Percentiles rank a stretch among this genome's conserved stretches.
Evolutionary conservation across 352 stramenopile species (phyloP).

Genomic region (Phytophthora ramorum): DNA sequence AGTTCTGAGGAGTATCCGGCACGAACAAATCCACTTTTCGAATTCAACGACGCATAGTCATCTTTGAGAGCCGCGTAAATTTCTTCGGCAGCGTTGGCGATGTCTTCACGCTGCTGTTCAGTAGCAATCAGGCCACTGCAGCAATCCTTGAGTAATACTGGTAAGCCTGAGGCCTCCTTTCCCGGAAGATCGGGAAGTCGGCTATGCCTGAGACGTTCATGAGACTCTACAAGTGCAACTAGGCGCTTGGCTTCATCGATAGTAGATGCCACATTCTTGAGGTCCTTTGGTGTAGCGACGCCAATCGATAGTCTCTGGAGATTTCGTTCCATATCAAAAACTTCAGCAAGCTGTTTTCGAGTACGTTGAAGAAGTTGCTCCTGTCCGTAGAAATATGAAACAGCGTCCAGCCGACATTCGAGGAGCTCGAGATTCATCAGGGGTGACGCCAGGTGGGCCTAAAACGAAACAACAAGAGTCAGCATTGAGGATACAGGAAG

Average conservation of each 20-base stretch:
- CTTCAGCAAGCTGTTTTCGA: conserved; percentile 58
- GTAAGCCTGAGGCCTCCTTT: conserved; percentile 33
- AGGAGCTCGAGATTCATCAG: conserved; percentile 67
- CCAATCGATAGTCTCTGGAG: conserved; percentile 70
- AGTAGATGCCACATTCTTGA: conserved; percentile 70
- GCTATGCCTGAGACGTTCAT: conserved; percentile 29
- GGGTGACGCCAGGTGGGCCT: conserved; percentile 73
- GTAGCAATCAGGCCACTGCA: conserved; percentile 30
- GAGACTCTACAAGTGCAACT: conserved; percentile 35
- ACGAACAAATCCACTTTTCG: conserved; percentile 64
- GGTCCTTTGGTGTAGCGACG: conserved; percentile 69
- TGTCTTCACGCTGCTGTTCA: conserved; percentile 19
- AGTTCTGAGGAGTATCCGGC: conserved; percentile 63
- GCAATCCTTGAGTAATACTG: conserved; percentile 32
- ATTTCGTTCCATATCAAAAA: conserved; percentile 79
- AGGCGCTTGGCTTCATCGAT: conserved; percentile 59
- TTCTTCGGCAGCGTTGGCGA: conserved; percentile 37
- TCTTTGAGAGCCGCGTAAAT: conserved; percentile 71
- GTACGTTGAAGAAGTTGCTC: conserved; percentile 57
- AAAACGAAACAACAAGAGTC: neutral
- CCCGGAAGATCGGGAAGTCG: conserved; percentile 36
- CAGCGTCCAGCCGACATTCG: conserved; percentile 55
- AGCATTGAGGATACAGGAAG: neutral
- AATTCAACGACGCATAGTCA: conserved; percentile 67
- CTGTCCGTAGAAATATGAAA: conserved; percentile 56